Percentiles rank a stretch among this genome's conserved stretches.
Conservation (phyloP, 1,284 basidiomycete species). For the Heimioporus retisporus region DNA sequence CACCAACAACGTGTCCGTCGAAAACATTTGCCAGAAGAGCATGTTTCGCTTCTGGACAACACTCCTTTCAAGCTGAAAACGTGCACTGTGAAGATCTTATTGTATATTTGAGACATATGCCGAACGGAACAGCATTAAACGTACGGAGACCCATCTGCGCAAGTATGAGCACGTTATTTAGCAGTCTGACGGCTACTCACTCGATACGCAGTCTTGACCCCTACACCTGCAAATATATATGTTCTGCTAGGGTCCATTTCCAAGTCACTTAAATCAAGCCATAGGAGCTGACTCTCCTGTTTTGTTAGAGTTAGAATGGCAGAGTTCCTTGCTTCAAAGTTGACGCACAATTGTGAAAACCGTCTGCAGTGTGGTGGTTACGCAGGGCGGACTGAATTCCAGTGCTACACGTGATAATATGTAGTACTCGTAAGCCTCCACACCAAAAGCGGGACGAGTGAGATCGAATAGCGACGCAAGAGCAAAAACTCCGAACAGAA, state of each 20-base stretch:
- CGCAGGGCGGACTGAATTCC: constrained; percentile 55
- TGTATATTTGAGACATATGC: constrained; percentile 11
- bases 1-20: constrained; percentile 68
- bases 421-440: constrained; percentile 69
- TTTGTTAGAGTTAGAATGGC: not conserved
- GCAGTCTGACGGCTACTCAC: constrained; percentile 47
- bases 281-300: constrained; percentile 67
- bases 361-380: constrained; percentile 60
- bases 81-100: constrained; percentile 67
- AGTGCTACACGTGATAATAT: constrained; percentile 62
- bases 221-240: constrained; percentile 68
- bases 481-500: constrained; percentile 67
- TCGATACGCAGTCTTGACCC: constrained; percentile 65
- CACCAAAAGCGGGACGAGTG: constrained; percentile 50
- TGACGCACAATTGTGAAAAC: constrained; percentile 63
- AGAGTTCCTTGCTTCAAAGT: not conserved
- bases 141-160: constrained; percentile 73
- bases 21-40: constrained; percentile 74
- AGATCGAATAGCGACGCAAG: constrained; percentile 63
- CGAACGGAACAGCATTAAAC: too few relatives aligned
- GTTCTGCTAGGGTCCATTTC: constrained; percentile 58
- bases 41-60: constrained; percentile 59
- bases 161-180: constrained; percentile 18
- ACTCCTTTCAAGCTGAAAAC: constrained; percentile 64
- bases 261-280: constrained; percentile 66